Percentiles rank a stretch among this genome's conserved stretches.
These are phyloP conservation scores for Cryphonectria carpinicola DNA, from an alignment of 2,329 filamentous ascomycete genomes.

Conservation along the genomic window DNA sequence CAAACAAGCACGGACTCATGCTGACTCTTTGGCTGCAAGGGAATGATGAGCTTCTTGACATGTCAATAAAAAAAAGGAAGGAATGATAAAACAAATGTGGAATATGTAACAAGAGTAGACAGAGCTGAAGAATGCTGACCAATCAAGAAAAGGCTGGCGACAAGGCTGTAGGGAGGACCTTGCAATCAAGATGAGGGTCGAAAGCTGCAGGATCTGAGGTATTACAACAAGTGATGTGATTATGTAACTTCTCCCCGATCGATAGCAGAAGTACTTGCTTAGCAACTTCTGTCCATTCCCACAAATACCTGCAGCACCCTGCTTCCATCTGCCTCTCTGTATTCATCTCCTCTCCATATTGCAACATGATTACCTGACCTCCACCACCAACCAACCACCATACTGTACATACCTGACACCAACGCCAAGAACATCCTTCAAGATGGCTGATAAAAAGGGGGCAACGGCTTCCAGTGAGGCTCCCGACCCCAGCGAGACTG, in stretches of 20 bases:
- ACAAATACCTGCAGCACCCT: background rate
- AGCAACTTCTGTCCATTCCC: background rate
- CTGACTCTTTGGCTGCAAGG: background rate
- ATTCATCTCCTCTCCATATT: background rate
- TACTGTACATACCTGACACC: background rate
- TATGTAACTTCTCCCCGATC: background rate
- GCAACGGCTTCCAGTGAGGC: no score
- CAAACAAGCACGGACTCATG: background rate
- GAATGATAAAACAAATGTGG: background rate
- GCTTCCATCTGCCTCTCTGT: background rate
- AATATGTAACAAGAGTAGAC: background rate
- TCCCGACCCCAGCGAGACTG: no score
- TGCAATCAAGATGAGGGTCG: background rate
- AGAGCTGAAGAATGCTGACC: background rate
- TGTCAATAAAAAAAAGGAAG: background rate
- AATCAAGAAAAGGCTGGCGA: background rate
- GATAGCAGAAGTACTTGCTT: background rate
- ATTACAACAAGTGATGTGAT: background rate
- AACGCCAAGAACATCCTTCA: background rate
- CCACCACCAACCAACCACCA: background rate
- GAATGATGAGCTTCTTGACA: background rate
- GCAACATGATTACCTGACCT: background rate
- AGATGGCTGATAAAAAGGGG: background rate
- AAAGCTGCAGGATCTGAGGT: background rate
- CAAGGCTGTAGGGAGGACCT: background rate